Conservation (phyloP, 2,329 filamentous ascomycete species). For the Ophiocordyceps australis region DNA sequence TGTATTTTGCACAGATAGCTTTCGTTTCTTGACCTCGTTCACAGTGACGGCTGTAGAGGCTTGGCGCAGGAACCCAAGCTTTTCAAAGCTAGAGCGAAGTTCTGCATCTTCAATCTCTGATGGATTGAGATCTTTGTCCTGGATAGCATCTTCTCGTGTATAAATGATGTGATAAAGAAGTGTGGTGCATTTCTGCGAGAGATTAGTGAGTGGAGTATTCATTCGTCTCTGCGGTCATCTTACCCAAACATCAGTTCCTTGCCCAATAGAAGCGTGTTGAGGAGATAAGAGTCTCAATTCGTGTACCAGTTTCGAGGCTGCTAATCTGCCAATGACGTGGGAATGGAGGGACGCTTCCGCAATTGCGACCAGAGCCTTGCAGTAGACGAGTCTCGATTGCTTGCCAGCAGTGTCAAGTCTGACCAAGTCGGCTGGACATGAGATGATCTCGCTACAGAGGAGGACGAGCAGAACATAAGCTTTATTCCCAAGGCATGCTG, state of each 20-base stretch:
- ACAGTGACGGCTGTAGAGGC: no score
- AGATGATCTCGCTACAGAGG: constrained; percentile 22
- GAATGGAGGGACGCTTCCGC: constrained; percentile 15
- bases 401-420: constrained; percentile 8
- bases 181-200: constrained; percentile 10
- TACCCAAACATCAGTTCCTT: constrained; percentile 24
- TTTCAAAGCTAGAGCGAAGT: constrained; percentile 10
- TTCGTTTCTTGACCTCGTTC: constrained; percentile 11
- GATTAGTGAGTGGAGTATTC: constrained; percentile 5
- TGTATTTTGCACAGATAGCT: constrained; percentile 5
- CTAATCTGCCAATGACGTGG: constrained; percentile 17
- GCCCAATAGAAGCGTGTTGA: constrained; percentile 11
- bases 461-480: constrained; percentile 18
- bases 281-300: constrained; percentile 17
- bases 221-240: constrained; percentile 2
- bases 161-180: constrained; percentile 10
- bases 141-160: constrained; percentile 4
- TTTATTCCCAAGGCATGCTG: constrained; percentile 13
- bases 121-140: constrained; percentile 9
- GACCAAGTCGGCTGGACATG: constrained; percentile 12
- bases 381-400: constrained; percentile 15
- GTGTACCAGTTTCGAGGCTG: constrained; percentile 22
- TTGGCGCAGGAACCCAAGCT: no score
- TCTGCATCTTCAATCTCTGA: constrained; percentile 11
- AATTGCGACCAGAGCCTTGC: constrained; percentile 18